Percentiles rank a stretch among this genome's conserved stretches.
phyloP scores from a whole-genome alignment of 768 basidiomycete genomes.

The Ramaria sp. region DNA sequence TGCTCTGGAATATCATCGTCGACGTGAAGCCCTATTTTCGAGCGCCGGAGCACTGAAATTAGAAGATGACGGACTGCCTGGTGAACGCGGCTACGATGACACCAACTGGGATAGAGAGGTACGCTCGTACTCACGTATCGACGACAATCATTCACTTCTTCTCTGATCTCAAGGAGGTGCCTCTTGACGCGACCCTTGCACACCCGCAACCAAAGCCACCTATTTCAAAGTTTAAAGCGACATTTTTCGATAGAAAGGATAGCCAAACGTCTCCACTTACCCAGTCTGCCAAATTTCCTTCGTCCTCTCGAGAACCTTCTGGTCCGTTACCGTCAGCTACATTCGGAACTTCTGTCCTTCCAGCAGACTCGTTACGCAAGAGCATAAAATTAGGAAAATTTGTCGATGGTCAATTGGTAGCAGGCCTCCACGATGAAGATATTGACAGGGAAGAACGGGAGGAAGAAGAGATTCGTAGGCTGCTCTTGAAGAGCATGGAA shows the following conservation, averaged over 20 bases:
- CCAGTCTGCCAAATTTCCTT: slow-evolving; percentile 20
- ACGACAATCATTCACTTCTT: slow-evolving; percentile 5
- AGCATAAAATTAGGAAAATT: slow-evolving; percentile 48
- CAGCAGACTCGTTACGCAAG: slow-evolving; percentile 39
- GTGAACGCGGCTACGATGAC: slow-evolving; percentile 24
- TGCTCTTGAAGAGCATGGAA: slow-evolving; percentile 4
- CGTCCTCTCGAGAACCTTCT: slow-evolving; percentile 36
- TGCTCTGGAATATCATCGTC: slow-evolving; percentile 57
- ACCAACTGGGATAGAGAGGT: slow-evolving; percentile 33
- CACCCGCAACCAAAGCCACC: slow-evolving; percentile 32
- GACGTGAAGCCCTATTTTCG: slow-evolving; percentile 44
- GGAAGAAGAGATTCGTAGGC: slow-evolving; percentile 31
- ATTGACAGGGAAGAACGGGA: slow-evolving; percentile 32
- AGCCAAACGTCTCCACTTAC: slow-evolving; percentile 31
- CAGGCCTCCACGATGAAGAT: slow-evolving; percentile 34
- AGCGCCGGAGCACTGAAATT: slow-evolving; percentile 42
- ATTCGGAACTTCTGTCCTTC: slow-evolving; percentile 28
- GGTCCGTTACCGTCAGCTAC: slow-evolving; percentile 26
- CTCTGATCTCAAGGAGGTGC: slow-evolving; percentile 25
- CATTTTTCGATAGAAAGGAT: neutral
- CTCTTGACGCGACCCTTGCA: slow-evolving; percentile 30
- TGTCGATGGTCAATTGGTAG: slow-evolving; percentile 39
- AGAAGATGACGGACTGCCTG: slow-evolving; percentile 26
- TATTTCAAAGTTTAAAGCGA: slow-evolving; percentile 43
- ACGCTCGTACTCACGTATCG: slow-evolving; percentile 13